Evolutionary conservation across 306 rosid genomes (phyloP), one percentile per base, ranked within the genome.

Genomic region (Datisca glomerata): DNA sequence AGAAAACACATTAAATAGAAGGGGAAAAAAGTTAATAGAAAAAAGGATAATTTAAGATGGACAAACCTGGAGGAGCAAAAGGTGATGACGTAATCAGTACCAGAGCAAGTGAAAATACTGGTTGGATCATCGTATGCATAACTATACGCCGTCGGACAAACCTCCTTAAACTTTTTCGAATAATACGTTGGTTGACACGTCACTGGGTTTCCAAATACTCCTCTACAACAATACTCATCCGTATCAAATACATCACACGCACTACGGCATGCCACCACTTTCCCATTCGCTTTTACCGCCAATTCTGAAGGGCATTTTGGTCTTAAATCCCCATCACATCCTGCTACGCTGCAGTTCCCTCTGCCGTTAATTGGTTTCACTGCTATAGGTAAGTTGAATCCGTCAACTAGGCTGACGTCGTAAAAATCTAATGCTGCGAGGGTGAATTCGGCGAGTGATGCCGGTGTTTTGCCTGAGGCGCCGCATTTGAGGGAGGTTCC

Each of bases 191-290:
- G 81, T 18, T 52, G 59, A 20, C 97, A 89, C 1, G 62, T 68
- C 5, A 2, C 12, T 0, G 97, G 54, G 37, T 89, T 89, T 2
- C 93, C 94, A 53, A 27, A 71, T 12, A 21, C 5, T 22, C 94
- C 97, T 64, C 77, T 69, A 45, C 97, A 89, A 29, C 97, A 89
- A n/a, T 89, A 89, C 59, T 79, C 89, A 41, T 89, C 97, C 0
- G 76, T 48, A 42, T 74, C 2, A 17, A 72, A 89, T 53, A 80
- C 94, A 10, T 89, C 97, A 12, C 97, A 89, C 1, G 93, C 94
- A n/a, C 93, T 89, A 18, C 94, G 60, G 57, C 97, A 89, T 1
- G 37, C 97, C 0, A 80, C 7, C 1, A 61, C 73, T 53, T 79
- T 82, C 0, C 94, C 93, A 1, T 61, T 65, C 20, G 55, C 25